Base-by-base conservation (phyloP, 2,329 filamentous ascomycete genomes). In the Ascochyta pisi region DNA sequence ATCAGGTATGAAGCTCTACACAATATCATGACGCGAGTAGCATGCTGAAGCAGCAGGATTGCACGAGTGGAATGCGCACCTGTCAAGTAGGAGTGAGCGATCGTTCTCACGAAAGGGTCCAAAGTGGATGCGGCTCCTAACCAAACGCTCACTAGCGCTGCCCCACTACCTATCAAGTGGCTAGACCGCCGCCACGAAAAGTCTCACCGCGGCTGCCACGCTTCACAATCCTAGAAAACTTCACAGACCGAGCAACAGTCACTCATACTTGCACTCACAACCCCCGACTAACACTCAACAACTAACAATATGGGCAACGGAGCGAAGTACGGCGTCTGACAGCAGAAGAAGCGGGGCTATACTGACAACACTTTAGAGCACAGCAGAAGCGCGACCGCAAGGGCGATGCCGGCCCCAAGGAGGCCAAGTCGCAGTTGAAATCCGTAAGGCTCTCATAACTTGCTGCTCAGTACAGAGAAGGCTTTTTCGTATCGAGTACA, bases 361-460 rank as follows among this genome's bases (percentile, higher is more conserved):
- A 57, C 64, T 72, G 52, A 73, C 64, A n/a, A 29, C 12, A 46
- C 10, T 8, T 10, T 50, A 74, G 71, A 61, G 73, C 73, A 65
- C 66, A 70, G 58, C 73, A 76, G 61, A 75, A 75, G 66, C 71
- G 73, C 57, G 73, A 76, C 57, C 70, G 73, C 57, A 71, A 71
- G 48, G 67, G 59, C 42, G 71, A 62, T 24, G 60, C 66, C 37
- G 69, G 68, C 23, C 66, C 67, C 23, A 71, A 74, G 60, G 65
- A 72, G 46, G 65, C 71, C 35, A 74, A 73, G 62, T 69, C 64
- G 42, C 73, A 76, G 54, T 51, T 76, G 57, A 74, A 74, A 65
- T 67, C 70, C 43, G 73, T 75, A 65, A 31, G 72, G 63, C 51
- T 41, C 39, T 31, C 44, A 26, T 37, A 24, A 15, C 38, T 12